Conservation (phyloP, 768 basidiomycete species). For the Hericium alpestre region DNA sequence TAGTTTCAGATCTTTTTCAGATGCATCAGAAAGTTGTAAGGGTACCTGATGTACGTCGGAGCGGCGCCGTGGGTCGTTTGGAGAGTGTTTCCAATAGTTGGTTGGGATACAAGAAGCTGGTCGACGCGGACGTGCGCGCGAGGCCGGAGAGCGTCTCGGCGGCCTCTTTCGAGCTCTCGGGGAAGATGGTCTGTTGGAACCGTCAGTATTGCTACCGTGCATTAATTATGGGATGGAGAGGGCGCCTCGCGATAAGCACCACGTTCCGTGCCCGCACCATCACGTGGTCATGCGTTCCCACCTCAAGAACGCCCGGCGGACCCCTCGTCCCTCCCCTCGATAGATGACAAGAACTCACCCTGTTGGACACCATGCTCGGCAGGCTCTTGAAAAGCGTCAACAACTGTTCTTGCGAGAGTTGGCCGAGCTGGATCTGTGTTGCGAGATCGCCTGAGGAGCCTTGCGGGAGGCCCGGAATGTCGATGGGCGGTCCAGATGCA, state of each 20-base stretch:
- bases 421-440: not conserved
- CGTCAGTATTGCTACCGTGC: too few relatives aligned
- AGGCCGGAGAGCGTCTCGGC: slow-evolving; percentile 23
- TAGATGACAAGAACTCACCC: not conserved
- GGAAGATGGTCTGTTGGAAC: not conserved
- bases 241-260: too few relatives aligned
- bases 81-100: too few relatives aligned
- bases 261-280: not conserved
- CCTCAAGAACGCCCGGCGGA: not conserved
- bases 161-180: slow-evolving; percentile 16
- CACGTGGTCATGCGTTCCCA: not conserved
- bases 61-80: too few relatives aligned
- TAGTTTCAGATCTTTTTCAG: too few relatives aligned
- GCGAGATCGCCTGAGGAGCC: not conserved
- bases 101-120: too few relatives aligned
- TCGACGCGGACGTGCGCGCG: not conserved
- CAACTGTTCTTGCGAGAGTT: not conserved
- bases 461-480: too few relatives aligned
- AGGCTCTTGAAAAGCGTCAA: not conserved
- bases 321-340: not conserved
- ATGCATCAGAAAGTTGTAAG: too few relatives aligned
- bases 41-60: too few relatives aligned
- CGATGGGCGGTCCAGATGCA: too few relatives aligned
- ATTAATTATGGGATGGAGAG: too few relatives aligned
- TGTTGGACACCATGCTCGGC: not conserved